Conservation (phyloP, 2,329 filamentous ascomycete species). For the Alternaria sp. region DNA sequence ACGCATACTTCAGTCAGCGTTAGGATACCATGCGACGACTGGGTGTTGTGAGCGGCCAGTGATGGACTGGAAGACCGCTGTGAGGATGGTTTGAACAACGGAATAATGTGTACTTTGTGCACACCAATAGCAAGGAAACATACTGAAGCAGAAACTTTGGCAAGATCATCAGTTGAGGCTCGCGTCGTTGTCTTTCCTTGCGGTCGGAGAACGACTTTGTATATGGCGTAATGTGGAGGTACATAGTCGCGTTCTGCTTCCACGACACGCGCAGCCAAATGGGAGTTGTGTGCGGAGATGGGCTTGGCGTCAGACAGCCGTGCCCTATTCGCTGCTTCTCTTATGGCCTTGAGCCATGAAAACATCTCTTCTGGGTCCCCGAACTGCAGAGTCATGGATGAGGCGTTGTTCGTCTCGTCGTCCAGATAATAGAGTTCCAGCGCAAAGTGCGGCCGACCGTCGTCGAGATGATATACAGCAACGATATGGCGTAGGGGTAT, state of each 20-base stretch:
- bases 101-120: slow-evolving; percentile 72
- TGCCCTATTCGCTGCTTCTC: slow-evolving; percentile 63
- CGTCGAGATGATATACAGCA: slow-evolving; percentile 70
- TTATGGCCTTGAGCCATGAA: slow-evolving; percentile 68
- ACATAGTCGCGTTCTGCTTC: slow-evolving; percentile 74
- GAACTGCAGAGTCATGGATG: slow-evolving; percentile 69
- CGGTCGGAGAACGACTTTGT: slow-evolving; percentile 71
- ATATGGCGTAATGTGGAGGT: slow-evolving; percentile 69
- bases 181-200: slow-evolving; percentile 61
- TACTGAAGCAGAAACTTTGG: slow-evolving; percentile 68
- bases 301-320: slow-evolving; percentile 59
- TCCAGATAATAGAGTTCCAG: slow-evolving; percentile 73
- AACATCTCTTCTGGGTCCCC: slow-evolving; percentile 69
- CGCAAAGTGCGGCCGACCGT: slow-evolving; percentile 69
- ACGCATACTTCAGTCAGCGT: slow-evolving; percentile 66
- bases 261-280: slow-evolving; percentile 66
- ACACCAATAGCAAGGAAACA: slow-evolving; percentile 73
- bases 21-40: slow-evolving; percentile 67
- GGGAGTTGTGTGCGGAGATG: slow-evolving; percentile 65
- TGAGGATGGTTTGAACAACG: slow-evolving; percentile 64
- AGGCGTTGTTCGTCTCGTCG: slow-evolving; percentile 66
- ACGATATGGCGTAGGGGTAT: slow-evolving; percentile 71
- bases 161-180: slow-evolving; percentile 69
- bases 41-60: slow-evolving; percentile 56
- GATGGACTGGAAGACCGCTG: slow-evolving; percentile 62